Base-by-base conservation (phyloP, 2,329 filamentous ascomycete genomes). In the Fusarium azukiicola region DNA sequence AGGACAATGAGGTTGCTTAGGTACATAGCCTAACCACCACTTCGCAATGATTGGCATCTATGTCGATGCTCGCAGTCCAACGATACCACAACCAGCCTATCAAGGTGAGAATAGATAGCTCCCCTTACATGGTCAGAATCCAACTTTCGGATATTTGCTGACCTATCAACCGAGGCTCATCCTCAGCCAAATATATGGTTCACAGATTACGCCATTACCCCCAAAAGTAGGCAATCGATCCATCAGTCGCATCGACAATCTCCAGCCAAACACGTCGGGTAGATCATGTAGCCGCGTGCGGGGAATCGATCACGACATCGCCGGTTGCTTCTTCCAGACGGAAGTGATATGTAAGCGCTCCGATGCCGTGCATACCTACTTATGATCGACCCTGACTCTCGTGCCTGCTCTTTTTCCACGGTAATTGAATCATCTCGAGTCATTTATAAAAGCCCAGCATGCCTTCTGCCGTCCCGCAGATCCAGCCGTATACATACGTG, bases 401-500 rank as follows among this genome's bases (percentile, higher is more conserved):
- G 17, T 9, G 13, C 19, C n/a, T 58, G 54, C 21, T 38, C 19
- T 23, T 21, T n/a, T 16, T 21, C 17, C 11, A 42, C 38, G 12
- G 4, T 23, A 27, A 32, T 64, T 46, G 6, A 47, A 23, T 46
- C 17, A 42, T 23, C 44, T 7, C 40, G 19, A 52, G 27, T 42
- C 47, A 38, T 49, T 36, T 1, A 19, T 7, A 50, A 6, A 21
- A 47, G 9, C 36, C 23, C 78, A 83, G 73, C 11, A 87, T 87
- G 85, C 85, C 85, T 63, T 86, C 85, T 56, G 85, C 84, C 9
- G 77, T 83, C 3, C 75, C 79, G 5, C 78, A 84, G 36, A 71
- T 86, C 12, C 83, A 84, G n/a, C 84, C 86, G 17, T 87, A 87
- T 75, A 72, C 79, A 36, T 84, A 87, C 47, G 86, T 87, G 74